Base-by-base conservation (phyloP, 2,329 filamentous ascomycete species). In the Neonectria hederae region DNA sequence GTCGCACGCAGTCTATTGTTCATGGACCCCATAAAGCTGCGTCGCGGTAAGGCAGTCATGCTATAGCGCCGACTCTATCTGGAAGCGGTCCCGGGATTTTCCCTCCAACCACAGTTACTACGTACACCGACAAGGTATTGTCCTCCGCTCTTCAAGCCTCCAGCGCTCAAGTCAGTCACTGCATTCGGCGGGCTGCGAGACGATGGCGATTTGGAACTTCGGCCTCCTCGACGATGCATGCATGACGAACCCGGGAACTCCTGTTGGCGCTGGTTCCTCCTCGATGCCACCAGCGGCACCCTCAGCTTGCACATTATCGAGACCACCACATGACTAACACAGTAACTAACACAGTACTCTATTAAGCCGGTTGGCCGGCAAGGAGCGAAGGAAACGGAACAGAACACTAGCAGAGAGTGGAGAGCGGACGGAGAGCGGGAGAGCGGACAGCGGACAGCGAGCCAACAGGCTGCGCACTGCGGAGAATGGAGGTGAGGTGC, bases 11-110 rank as follows among this genome's bases (percentile, higher is more conserved):
- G 32, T 35, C 32, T 14, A 35, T 5, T 6, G 32, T 14, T 14
- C 14, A 30, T 30, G n/a, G 10, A 30, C 28, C 13, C 32, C 32
- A 35, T 14, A 14, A 35, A 35, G 13, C 7, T 35, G 32, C 32
- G 32, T 35, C 32, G 6, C 17, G 32, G 28, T 49, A 40, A 28
- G 38, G 26, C 45, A 32, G 49, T 32, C 22, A 32, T 28, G 13
- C 40, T 48, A 54, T 58, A 57, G 49, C 54, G 60, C 40, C 49
- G 42, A 63, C 54, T 49, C 24, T 54, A 54, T 58, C 48, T 58
- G 30, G 40, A 58, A 51, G 21, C 30, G 32, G 40, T 54, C 28
- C 30, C 38, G 17, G 45, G 59, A 30, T 40, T 24, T 56, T 46
- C 46, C 28, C 59, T 45, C 35, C 22, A 3, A 21, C 46, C n/a